Evolutionary conservation across 345 rosid genomes (phyloP).

Genomic region (Sonneratia alba): DNA sequence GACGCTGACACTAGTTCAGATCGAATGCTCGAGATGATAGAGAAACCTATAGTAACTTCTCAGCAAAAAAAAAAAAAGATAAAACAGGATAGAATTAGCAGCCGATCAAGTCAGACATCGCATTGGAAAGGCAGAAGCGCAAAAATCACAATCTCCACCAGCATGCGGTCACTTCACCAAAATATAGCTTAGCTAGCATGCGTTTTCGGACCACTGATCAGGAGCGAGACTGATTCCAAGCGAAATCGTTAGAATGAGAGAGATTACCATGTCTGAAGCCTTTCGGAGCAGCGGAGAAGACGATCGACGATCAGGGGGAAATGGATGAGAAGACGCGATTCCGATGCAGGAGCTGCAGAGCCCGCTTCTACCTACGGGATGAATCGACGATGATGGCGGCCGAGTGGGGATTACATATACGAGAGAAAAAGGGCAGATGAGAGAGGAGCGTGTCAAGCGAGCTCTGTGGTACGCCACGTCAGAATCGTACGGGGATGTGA

Average conservation of each 20-base stretch:
- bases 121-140: not conserved
- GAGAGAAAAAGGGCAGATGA: too few species aligned
- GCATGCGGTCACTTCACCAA: not conserved
- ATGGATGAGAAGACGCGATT: not conserved
- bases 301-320: not conserved
- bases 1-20: not conserved
- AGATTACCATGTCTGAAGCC: constrained; percentile 10
- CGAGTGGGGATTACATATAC: too few species aligned
- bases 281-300: not conserved
- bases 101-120: constrained; percentile 1
- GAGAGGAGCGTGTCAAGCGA: too few species aligned
- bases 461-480: too few species aligned
- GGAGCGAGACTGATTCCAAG: not conserved
- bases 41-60: not conserved
- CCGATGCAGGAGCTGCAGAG: too few species aligned
- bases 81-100: not conserved
- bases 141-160: not conserved
- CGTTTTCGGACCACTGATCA: not conserved
- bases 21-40: not conserved
- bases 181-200: not conserved
- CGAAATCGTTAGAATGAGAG: not conserved
- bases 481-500: too few species aligned
- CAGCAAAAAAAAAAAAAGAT: not conserved
- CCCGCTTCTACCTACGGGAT: too few species aligned
- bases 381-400: too few species aligned